Percentiles rank a stretch among this genome's conserved stretches.
phyloP scores from a whole-genome alignment of 257 asterid genomes.

The Gentiana straminea region DNA sequence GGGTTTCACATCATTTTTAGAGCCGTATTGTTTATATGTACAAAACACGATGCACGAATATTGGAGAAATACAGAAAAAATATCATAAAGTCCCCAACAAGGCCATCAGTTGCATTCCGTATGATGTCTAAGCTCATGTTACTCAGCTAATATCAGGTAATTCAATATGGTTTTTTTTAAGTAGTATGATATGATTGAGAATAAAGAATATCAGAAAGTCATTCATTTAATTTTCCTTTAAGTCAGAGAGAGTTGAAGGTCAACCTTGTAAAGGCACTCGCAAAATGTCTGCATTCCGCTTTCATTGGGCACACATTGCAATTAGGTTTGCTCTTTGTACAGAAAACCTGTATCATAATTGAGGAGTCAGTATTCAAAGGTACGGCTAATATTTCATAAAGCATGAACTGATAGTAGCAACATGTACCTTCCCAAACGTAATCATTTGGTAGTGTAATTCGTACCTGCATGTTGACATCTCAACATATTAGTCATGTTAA shows the following conservation, averaged over 20 bases:
- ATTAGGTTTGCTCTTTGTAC: constrained; percentile 93
- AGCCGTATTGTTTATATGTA: background rate
- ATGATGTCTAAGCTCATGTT: no score
- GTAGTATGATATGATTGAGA: no score
- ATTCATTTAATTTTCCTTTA: constrained; percentile 5
- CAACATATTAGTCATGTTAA: constrained; percentile 20
- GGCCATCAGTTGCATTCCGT: no score
- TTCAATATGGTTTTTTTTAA: no score
- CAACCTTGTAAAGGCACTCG: constrained; percentile 96
- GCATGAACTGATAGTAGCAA: constrained; percentile 4
- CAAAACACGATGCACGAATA: background rate
- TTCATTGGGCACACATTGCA: constrained; percentile 96
- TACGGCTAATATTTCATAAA: constrained; percentile 1
- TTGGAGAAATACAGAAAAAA: background rate
- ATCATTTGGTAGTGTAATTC: constrained; percentile 98
- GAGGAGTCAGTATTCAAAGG: constrained; percentile 2
- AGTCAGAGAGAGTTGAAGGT: constrained; percentile 16
- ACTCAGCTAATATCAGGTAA: no score
- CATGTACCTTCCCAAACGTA: constrained; percentile 88
- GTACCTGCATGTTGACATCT: constrained; percentile 43
- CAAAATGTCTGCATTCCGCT: constrained; percentile 93
- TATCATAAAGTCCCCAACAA: background rate
- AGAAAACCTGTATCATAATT: constrained; percentile 59
- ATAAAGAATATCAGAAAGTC: no score
- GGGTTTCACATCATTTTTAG: constrained; percentile 1